Conservation (phyloP, 345 rosid genomes). For the Erucastrum elatum region DNA sequence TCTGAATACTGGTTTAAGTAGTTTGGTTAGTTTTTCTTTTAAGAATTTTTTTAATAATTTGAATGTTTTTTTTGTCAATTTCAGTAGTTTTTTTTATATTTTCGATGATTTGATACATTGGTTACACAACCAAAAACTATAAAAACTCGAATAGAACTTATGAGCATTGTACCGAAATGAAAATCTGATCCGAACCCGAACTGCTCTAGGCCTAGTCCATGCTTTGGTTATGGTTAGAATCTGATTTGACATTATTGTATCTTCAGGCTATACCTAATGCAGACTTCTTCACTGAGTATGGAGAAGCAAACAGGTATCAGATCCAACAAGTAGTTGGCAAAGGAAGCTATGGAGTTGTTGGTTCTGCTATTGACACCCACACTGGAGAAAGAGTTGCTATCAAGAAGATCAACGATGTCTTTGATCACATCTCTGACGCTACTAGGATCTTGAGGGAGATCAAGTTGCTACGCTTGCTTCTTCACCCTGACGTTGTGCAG, state of each 20-base stretch:
- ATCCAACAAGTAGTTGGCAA: conserved; percentile 91
- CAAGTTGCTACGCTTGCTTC: conserved; percentile 86
- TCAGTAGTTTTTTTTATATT: not conserved
- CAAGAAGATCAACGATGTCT: conserved; percentile 91
- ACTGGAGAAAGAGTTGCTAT: conserved; percentile 91
- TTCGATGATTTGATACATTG: not conserved
- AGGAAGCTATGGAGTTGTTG: conserved; percentile 97
- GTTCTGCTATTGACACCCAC: conserved; percentile 79
- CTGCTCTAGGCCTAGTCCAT: not conserved
- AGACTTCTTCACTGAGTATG: conserved; percentile 96
- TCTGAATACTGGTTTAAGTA: not conserved
- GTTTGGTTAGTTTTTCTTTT: not conserved
- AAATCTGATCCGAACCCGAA: no score
- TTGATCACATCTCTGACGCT: conserved; percentile 95
- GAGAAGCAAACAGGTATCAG: conserved; percentile 85
- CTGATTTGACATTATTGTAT: not conserved
- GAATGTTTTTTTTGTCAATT: not conserved
- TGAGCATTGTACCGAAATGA: not conserved
- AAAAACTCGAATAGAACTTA: not conserved
- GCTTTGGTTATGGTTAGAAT: not conserved
- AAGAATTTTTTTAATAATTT: not conserved
- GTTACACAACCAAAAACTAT: not conserved
- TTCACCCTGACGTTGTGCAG: conserved; percentile 89
- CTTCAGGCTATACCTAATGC: conserved; percentile 56
- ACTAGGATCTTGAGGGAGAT: conserved; percentile 92